phyloP scores from a whole-genome alignment of 352 stramenopile species.

The Elongisporangium anandrum region DNA sequence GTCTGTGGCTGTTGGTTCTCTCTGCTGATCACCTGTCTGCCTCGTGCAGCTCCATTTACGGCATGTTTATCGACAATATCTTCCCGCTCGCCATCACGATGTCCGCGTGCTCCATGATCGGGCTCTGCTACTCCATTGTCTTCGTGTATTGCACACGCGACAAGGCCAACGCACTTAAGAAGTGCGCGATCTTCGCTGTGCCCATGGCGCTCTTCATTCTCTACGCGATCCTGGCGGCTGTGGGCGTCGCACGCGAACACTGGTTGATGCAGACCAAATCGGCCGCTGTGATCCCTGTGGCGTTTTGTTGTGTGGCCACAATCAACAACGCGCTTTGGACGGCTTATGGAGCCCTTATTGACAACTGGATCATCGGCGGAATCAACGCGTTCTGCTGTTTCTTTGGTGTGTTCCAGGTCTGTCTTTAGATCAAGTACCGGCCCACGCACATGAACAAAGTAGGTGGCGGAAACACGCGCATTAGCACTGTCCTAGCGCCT shows the following conservation, averaged over 20 bases:
- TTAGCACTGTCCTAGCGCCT: too few species aligned
- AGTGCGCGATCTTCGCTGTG: not conserved
- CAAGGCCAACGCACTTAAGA: not conserved
- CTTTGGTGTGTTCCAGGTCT: too few species aligned
- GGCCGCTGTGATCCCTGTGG: constrained; percentile 1
- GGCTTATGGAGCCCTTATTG: not conserved
- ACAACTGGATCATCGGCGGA: not conserved
- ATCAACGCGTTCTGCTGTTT: too few species aligned
- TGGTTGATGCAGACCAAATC: constrained; percentile 6
- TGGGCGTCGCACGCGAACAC: constrained; percentile 10
- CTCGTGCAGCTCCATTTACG: constrained; percentile 2
- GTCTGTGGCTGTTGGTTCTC: too few species aligned
- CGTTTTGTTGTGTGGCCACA: constrained; percentile 1
- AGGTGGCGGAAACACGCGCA: too few species aligned
- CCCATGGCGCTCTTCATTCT: constrained; percentile 2
- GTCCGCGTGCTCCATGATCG: constrained; percentile 1
- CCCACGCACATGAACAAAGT: too few species aligned
- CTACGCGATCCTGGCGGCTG: constrained; percentile 12
- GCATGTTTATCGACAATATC: constrained; percentile 4
- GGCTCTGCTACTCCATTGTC: constrained; percentile 1
- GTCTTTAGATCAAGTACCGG: too few species aligned
- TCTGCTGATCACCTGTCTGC: too few species aligned
- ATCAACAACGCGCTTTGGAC: constrained; percentile 6
- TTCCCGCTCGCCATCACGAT: not conserved
- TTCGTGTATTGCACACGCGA: not conserved